Percentiles rank a stretch among this genome's conserved stretches.
phyloP scores from a whole-genome alignment of 1,284 basidiomycete species.

The Grifola frondosa region DNA sequence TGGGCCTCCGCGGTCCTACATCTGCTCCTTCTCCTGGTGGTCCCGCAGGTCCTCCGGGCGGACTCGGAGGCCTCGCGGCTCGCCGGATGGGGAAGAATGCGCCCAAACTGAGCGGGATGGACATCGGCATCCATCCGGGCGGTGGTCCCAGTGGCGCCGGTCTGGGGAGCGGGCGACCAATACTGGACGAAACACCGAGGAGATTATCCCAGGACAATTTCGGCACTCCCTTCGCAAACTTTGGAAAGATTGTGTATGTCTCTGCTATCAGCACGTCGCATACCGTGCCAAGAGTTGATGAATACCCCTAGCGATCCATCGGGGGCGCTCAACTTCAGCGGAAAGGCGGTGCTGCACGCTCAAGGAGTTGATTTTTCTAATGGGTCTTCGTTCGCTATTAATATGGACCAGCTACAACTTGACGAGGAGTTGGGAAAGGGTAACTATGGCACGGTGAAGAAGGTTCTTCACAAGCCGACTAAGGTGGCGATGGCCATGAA shows the following conservation, averaged over 20 bases:
- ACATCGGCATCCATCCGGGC: constrained; percentile 47
- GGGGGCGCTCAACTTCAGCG: constrained; percentile 89
- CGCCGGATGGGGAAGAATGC: constrained; percentile 45
- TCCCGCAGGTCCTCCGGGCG: constrained; percentile 16
- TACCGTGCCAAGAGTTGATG: no score
- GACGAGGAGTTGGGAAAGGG: constrained; percentile 93
- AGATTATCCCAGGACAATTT: constrained; percentile 45
- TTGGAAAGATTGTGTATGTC: constrained; percentile 90
- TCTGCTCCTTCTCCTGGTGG: constrained; percentile 24
- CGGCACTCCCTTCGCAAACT: constrained; percentile 87
- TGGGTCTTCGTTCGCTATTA: constrained; percentile 91
- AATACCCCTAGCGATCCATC: constrained; percentile 75
- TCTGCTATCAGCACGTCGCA: constrained; percentile 1
- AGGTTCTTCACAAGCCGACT: constrained; percentile 91
- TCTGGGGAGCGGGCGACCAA: constrained; percentile 64
- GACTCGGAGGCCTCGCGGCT: constrained; percentile 41
- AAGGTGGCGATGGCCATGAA: constrained; percentile 99
- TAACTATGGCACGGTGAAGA: constrained; percentile 97
- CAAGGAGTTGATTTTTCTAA: constrained; percentile 94
- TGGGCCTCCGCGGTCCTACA: constrained; percentile 24
- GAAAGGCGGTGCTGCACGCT: constrained; percentile 91
- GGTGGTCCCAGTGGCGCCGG: constrained; percentile 64
- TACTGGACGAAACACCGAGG: constrained; percentile 42
- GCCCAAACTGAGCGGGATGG: constrained; percentile 61
- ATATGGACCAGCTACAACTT: constrained; percentile 92